phyloP scores from a whole-genome alignment of 140 eudicot species.

The Flaveria floridana region DNA sequence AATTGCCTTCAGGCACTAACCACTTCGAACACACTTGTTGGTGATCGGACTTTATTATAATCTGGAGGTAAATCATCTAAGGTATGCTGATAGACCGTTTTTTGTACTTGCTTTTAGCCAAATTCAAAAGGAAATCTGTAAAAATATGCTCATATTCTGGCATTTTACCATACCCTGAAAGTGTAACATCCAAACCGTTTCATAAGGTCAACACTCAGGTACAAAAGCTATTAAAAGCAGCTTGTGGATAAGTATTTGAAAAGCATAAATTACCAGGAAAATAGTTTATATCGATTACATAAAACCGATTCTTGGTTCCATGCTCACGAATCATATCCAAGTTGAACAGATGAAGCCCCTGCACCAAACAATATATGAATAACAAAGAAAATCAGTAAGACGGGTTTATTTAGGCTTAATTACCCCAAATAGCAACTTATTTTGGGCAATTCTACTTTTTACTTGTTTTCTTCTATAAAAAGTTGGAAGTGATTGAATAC shows the following conservation, averaged over 20 bases:
- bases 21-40: slow-evolving; percentile 18
- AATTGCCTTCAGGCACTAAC: slow-evolving; percentile 13
- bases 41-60: slow-evolving; percentile 25
- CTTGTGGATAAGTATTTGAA: background rate
- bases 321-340: slow-evolving; percentile 90
- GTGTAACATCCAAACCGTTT: background rate
- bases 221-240: background rate
- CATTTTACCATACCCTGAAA: slow-evolving; percentile 96
- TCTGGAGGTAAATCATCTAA: background rate
- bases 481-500: slow-evolving; percentile 30
- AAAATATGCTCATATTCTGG: slow-evolving; percentile 97
- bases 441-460: background rate
- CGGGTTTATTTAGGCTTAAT: background rate
- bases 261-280: slow-evolving; percentile 67
- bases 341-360: slow-evolving; percentile 96
- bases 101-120: slow-evolving; percentile 62
- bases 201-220: background rate
- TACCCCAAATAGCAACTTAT: background rate
- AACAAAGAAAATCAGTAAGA: background rate
- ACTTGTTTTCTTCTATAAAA: background rate
- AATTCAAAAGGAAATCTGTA: slow-evolving; percentile 78
- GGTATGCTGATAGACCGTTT: slow-evolving; percentile 33
- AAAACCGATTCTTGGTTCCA: slow-evolving; percentile 76
- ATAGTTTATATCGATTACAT: slow-evolving; percentile 91
- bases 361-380: slow-evolving; percentile 6